Conservation (phyloP, 257 asterid genomes). For the Paulownia fortunei region DNA sequence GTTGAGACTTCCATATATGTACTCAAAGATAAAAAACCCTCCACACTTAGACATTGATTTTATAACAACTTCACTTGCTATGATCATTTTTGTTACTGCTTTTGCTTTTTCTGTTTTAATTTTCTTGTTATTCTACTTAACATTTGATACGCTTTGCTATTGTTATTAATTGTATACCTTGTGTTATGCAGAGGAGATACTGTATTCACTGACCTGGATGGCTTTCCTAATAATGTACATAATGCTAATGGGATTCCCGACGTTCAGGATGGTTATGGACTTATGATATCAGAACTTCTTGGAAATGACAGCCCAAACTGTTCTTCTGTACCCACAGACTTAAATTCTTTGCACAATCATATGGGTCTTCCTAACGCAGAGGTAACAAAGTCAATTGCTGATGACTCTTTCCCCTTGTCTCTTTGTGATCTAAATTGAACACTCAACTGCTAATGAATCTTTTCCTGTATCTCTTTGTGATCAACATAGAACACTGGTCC, state of each 20-base stretch:
- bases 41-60: neutral
- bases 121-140: neutral
- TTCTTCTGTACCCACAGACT: slow-evolving; percentile 67
- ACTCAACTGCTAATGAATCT: neutral
- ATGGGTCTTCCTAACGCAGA: slow-evolving; percentile 76
- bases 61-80: neutral
- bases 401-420: slow-evolving; percentile 19
- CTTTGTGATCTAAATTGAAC: slow-evolving; percentile 4
- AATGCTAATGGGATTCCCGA: slow-evolving; percentile 60
- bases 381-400: slow-evolving; percentile 51
- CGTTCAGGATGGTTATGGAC: slow-evolving; percentile 85
- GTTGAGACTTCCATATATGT: slow-evolving; percentile 15
- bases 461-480: neutral
- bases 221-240: slow-evolving; percentile 62
- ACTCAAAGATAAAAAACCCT: neutral
- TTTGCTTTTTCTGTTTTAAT: slow-evolving; percentile 12
- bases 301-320: slow-evolving; percentile 74
- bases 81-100: slow-evolving; percentile 11
- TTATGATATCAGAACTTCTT: slow-evolving; percentile 80
- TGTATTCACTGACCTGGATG: slow-evolving; percentile 67
- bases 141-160: slow-evolving; percentile 28
- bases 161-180: slow-evolving; percentile 19
- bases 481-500: neutral
- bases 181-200: slow-evolving; percentile 67
- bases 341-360: slow-evolving; percentile 73